A percentile compares a stretch with the other conserved stretches of the same genome.
phyloP scores from a whole-genome alignment of 208 protist species.

The Leishmania mexicana region DNA sequence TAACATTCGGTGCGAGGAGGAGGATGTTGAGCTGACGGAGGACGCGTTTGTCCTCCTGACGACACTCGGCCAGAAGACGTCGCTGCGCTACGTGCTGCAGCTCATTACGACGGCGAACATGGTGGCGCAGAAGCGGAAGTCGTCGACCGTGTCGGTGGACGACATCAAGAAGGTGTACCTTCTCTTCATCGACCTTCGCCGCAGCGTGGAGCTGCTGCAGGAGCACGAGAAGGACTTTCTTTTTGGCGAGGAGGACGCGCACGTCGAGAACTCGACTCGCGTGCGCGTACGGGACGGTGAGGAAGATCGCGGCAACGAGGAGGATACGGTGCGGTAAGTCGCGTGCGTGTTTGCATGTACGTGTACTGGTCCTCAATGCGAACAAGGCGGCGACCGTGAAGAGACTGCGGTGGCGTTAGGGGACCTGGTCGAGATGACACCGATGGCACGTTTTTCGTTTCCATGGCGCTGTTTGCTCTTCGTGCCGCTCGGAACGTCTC shows the following conservation, averaged over 20 bases:
- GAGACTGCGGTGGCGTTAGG: too few relatives aligned
- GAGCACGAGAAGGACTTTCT: constrained; percentile 93
- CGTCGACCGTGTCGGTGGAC: constrained; percentile 91
- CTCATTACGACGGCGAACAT: constrained; percentile 98
- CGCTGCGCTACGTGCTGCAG: constrained; percentile 99
- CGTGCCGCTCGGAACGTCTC: neutral
- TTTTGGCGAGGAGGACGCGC: constrained; percentile 88
- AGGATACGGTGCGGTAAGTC: constrained; percentile 33
- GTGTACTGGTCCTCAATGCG: neutral
- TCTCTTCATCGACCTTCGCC: constrained; percentile 98
- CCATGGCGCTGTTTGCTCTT: neutral
- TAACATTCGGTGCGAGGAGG: constrained; percentile 98
- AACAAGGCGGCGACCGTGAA: neutral
- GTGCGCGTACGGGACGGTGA: constrained; percentile 25
- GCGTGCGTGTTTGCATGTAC: neutral
- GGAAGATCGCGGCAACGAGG: constrained; percentile 45
- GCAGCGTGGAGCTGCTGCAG: constrained; percentile 89
- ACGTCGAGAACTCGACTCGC: constrained; percentile 64
- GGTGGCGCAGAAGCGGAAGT: constrained; percentile 95
- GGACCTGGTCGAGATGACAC: neutral
- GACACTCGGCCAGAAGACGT: constrained; percentile 96
- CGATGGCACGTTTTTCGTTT: neutral
- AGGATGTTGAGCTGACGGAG: constrained; percentile 98
- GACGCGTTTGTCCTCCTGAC: constrained; percentile 97
- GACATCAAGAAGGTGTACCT: constrained; percentile 98